Conservation (phyloP, 2,329 filamentous ascomycete genomes). For the Talaromyces sp. region DNA sequence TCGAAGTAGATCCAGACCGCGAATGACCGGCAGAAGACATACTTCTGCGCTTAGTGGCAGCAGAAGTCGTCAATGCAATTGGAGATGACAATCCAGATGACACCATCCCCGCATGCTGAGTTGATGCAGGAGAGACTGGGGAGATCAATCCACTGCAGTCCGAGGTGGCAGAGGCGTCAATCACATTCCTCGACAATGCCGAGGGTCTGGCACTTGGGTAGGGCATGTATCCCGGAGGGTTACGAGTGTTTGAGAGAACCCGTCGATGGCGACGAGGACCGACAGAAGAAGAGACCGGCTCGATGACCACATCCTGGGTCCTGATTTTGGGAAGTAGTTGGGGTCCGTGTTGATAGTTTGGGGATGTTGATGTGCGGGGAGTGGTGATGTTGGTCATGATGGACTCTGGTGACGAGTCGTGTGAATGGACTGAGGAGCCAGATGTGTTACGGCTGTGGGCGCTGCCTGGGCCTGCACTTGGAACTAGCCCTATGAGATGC, state of each 20-base stretch:
- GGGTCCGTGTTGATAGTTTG: constrained; percentile 70
- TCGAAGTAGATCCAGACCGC: constrained; percentile 63
- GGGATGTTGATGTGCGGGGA: constrained; percentile 62
- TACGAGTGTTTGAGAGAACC: constrained; percentile 53
- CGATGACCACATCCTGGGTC: constrained; percentile 74
- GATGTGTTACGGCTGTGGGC: constrained; percentile 61
- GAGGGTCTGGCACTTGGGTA: constrained; percentile 46
- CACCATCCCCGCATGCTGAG: constrained; percentile 27
- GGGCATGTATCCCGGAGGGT: constrained; percentile 47
- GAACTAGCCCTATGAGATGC: constrained; percentile 25
- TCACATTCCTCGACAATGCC: constrained; percentile 41
- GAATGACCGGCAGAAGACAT: constrained; percentile 40
- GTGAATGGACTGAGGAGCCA: constrained; percentile 62
- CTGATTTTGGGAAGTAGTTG: constrained; percentile 81
- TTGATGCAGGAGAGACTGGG: constrained; percentile 40
- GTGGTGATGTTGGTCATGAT: constrained; percentile 66
- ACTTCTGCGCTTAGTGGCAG: constrained; percentile 38
- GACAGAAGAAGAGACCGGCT: constrained; percentile 46
- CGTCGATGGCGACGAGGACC: constrained; percentile 56
- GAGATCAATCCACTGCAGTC: constrained; percentile 42
- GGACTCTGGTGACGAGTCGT: constrained; percentile 66
- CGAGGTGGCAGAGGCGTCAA: constrained; percentile 37
- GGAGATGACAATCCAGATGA: constrained; percentile 59
- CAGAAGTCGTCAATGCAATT: constrained; percentile 49
- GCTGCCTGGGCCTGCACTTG: constrained; percentile 16